A percentile compares a stretch with the other conserved stretches of the same genome.
phyloP scores from a whole-genome alignment of 2,329 filamentous ascomycete genomes.

The Bipolaris zeicola region DNA sequence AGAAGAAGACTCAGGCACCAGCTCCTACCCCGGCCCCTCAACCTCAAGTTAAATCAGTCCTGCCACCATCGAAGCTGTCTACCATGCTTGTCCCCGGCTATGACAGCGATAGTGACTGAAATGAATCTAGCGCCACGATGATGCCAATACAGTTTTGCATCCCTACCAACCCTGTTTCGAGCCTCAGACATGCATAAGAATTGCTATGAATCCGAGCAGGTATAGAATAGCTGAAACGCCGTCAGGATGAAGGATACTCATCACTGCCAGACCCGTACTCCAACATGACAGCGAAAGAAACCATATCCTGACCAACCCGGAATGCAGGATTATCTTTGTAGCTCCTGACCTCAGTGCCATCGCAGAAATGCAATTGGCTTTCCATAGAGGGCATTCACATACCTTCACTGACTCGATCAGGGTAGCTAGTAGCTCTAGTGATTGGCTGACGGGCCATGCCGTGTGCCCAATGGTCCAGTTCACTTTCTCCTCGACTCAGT shows the following conservation, averaged over 20 bases:
- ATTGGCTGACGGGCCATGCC: too few relatives aligned
- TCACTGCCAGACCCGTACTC: not conserved
- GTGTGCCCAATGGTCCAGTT: too few relatives aligned
- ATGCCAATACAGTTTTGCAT: not conserved
- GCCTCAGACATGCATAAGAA: not conserved
- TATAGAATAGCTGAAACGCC: not conserved
- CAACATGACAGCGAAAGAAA: not conserved
- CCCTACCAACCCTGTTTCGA: not conserved
- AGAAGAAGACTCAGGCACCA: constrained; percentile 52
- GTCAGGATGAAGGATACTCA: not conserved
- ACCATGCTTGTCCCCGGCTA: constrained; percentile 38
- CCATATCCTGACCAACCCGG: constrained; percentile 2
- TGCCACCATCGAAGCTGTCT: constrained; percentile 27
- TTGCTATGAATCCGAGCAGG: not conserved
- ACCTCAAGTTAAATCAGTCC: constrained; percentile 15
- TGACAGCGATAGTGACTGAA: constrained; percentile 37
- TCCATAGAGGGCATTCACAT: not conserved
- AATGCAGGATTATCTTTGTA: constrained; percentile 9
- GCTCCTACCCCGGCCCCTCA: constrained; percentile 14
- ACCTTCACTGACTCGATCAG: not conserved
- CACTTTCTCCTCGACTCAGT: too few relatives aligned
- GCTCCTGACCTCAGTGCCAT: not conserved
- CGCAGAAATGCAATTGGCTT: not conserved
- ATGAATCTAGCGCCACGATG: not conserved
- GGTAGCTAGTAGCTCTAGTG: not conserved